These are phyloP conservation scores for Geotrichum candidum DNA, from an alignment of 1,139 yeast genomes.

Conservation along the genomic window DNA sequence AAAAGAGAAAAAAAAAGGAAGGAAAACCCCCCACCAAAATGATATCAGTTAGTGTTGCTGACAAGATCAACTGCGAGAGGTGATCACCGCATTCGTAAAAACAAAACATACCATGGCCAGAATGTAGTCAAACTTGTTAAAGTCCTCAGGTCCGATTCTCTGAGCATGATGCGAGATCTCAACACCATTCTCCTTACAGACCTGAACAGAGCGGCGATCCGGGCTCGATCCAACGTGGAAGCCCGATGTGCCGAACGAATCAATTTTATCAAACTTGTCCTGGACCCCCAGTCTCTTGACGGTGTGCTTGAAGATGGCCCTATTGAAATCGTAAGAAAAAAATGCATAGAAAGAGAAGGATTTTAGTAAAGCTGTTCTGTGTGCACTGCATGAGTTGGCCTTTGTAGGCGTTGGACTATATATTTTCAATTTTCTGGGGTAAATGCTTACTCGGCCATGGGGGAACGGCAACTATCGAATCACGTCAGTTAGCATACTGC, in stretches of 20 bases:
- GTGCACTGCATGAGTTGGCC: constrained; percentile 8
- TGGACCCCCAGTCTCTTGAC: constrained; percentile 48
- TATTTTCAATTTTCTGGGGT: not conserved
- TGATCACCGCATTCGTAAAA: not conserved
- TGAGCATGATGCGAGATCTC: constrained; percentile 74
- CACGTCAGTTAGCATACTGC: constrained; percentile 8
- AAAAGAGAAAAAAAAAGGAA: not conserved
- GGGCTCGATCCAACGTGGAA: constrained; percentile 82
- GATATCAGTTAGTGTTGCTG: not conserved
- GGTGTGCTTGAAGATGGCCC: constrained; percentile 67
- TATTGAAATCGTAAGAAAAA: constrained; percentile 1
- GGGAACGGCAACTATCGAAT: constrained; percentile 70
- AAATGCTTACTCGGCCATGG: constrained; percentile 73
- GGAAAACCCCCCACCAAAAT: no score
- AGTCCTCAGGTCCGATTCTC: constrained; percentile 54
- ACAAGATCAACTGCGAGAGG: not conserved
- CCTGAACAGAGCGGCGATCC: constrained; percentile 63
- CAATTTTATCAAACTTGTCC: constrained; percentile 48
- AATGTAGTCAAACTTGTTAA: constrained; percentile 68
- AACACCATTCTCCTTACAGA: constrained; percentile 67
- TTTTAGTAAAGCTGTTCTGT: not conserved
- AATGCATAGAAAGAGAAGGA: not conserved
- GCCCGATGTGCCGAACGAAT: constrained; percentile 84
- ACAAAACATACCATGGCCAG: constrained; percentile 58
- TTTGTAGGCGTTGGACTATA: constrained; percentile 10